Base-by-base conservation (phyloP, 345 rosid genomes). In the Pelargonium nanum region DNA sequence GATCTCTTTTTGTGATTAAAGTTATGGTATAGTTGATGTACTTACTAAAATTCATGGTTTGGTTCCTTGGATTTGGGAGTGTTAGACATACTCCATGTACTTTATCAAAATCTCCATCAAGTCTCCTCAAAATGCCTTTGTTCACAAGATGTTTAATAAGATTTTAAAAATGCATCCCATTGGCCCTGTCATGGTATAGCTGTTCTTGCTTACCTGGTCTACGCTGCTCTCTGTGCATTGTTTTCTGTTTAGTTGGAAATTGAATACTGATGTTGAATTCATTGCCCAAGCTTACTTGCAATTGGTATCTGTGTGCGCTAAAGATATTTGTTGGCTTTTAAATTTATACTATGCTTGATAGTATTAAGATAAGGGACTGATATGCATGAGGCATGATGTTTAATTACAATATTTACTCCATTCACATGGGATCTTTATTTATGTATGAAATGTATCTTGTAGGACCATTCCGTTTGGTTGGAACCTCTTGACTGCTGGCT, bases 391-490 rank as follows among this genome's bases (percentile, higher is more conserved):
- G 48, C 15, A 12, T 40, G 17, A 12, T 40, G 48, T 12, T 40
- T 40, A 3, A 40, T 12, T 2, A 40, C 48, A 0, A 40, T 15
- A 40, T 40, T 40, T 40, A 40, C 15, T 40, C 15, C 48, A 9
- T 2, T 8, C 2, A 17, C 48, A 9, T 40, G 48, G 10, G 7
- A 7, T 44, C 20, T 57, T 32, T 57, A 13, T 6, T 50, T 57
- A 4, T 23, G 52, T n/a, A 12, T 48, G 34, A 20, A 40, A 40
- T 40, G 9, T 40, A 53, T 64, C 60, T 69, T 72, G 59, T 71
- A 94, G 99, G 89, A 94, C 99, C n/a, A 90, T 94, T 69, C 99
- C 99, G 59, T 90, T 94, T 81, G 95, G 72, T 55, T 94, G 97
- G 99, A 94, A 94, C 74, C 89, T 94, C 50, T 57, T 94, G 45